Evolutionary conservation across 1,284 basidiomycete species (phyloP).

Genomic region (Boletus albobrunnescens): DNA sequence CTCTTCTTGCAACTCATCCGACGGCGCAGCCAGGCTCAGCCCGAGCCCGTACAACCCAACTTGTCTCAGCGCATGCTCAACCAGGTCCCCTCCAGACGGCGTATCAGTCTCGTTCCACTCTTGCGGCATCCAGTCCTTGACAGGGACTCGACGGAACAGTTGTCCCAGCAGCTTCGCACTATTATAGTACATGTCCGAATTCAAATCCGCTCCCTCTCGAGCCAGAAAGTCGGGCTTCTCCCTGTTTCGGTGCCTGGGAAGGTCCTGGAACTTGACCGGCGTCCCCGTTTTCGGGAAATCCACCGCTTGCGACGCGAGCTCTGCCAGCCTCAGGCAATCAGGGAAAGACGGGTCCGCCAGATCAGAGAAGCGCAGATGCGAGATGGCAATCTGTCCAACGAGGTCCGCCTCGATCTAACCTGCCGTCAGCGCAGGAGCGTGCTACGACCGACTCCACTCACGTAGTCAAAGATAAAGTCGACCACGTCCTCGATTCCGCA

Average conservation of each 20-base stretch:
- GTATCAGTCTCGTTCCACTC: conserved; percentile 19
- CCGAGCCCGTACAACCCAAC: conserved; percentile 29
- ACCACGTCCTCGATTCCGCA: conserved; percentile 47
- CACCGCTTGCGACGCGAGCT: conserved; percentile 66
- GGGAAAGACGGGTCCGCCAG: conserved; percentile 52
- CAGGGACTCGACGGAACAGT: conserved; percentile 38
- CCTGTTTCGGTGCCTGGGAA: conserved; percentile 43
- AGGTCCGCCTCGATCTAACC: conserved; percentile 53
- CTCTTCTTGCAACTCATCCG: conserved; percentile 33
- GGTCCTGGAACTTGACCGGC: conserved; percentile 44
- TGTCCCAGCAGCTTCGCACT: conserved; percentile 38
- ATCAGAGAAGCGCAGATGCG: conserved; percentile 56
- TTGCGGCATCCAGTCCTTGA: conserved; percentile 28
- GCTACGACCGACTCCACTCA: conserved; percentile 20
- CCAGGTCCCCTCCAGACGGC: conserved; percentile 28
- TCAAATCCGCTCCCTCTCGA: conserved; percentile 34
- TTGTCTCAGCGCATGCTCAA: conserved; percentile 23
- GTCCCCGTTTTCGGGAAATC: conserved; percentile 67
- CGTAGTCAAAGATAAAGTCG: conserved; percentile 49
- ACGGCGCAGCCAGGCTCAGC: conserved; percentile 21
- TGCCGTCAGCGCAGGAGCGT: conserved; percentile 2
- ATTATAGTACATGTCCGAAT: conserved; percentile 32
- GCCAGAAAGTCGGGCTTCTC: conserved; percentile 42
- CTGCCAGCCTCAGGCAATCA: conserved; percentile 52
- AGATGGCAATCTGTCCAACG: conserved; percentile 51